Base-by-base conservation (phyloP, 495 filamentous ascomycete genomes). In the Penicillium cosmopolitanum region DNA sequence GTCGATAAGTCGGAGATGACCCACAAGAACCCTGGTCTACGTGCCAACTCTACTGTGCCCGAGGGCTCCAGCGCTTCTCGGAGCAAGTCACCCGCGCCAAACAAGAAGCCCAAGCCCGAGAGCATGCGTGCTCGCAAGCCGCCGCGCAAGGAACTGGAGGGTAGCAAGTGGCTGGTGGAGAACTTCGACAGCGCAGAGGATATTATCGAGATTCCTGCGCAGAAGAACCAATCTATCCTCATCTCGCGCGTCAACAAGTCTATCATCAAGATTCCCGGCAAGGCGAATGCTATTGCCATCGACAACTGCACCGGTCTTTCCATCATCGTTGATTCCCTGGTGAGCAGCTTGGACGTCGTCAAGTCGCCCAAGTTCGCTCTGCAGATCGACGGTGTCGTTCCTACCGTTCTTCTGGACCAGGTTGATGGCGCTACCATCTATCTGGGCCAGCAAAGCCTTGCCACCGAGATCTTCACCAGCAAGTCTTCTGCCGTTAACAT, bases 1-100 rank as follows among this genome's bases (percentile, higher is more conserved):
- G 95, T 99, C 28, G 92, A 96, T 75, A 91, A 87, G 66, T 92
- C 88, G 19, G 76, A 97, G 68, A 96, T 97, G 93, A 98, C 95
- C 48, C 95, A 99, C 80, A 98, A 97, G 80, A 99, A 99, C 76
- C 95, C 96, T n/a, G 84, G 85, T 19, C 81, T 99, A 23, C 87
- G 95, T 38, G 85, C 89, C 12, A 79, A 82, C 52, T 89, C 88
- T 9, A 83, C 84, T 11, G 92, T 93, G 6, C 73, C 79, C 6
- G 78, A 75, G 28, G 77, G 82, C 57, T 85, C 82, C 44, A 81
- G 79, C 42, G 61, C 72, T 18, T 58, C 58, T 25, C 84, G 90
- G 16, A 83, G 81, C 31, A 96, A 93, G 82, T 92, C 88, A 33
- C 92, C 92, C 1, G 90, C 89, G 4, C 93, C 92, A 9, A 88